Conservation (phyloP, 768 basidiomycete genomes). For the Boletus reticulatus region DNA sequence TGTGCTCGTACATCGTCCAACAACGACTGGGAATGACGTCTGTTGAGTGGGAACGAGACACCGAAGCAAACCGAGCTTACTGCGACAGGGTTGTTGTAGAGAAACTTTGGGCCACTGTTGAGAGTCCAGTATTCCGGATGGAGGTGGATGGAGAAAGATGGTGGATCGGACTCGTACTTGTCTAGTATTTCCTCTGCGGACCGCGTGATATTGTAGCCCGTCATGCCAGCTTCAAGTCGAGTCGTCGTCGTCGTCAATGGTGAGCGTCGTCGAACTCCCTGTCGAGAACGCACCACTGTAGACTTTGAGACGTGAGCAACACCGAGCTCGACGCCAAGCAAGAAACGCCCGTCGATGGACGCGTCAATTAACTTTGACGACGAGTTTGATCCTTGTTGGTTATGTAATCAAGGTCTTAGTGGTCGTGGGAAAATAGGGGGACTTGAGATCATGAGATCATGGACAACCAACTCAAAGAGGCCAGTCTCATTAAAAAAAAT, state of each 20-base stretch:
- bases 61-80: constrained; percentile 28
- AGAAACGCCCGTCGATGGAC: constrained; percentile 10
- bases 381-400: not conserved
- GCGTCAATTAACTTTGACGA: constrained; percentile 18
- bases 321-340: not conserved
- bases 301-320: not conserved
- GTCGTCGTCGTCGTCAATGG: constrained; percentile 11
- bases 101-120: constrained; percentile 78
- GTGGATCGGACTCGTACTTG: constrained; percentile 50
- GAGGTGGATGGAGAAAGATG: constrained; percentile 79
- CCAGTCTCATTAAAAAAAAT: constrained; percentile 11
- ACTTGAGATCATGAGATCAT: constrained; percentile 21
- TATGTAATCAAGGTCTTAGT: constrained; percentile 20
- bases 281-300: not conserved
- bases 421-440: constrained; percentile 20
- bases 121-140: constrained; percentile 81
- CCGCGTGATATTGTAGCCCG: constrained; percentile 72
- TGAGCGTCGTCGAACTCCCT: not conserved
- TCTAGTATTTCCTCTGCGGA: constrained; percentile 58
- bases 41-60: constrained; percentile 4
- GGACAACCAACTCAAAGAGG: constrained; percentile 42
- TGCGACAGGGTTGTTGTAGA: constrained; percentile 77
- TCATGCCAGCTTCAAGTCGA: constrained; percentile 42
- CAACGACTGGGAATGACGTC: constrained; percentile 49
- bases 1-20: constrained; percentile 82